Conservation (phyloP, 2,329 filamentous ascomycete genomes). For the Fusarium nanum region DNA sequence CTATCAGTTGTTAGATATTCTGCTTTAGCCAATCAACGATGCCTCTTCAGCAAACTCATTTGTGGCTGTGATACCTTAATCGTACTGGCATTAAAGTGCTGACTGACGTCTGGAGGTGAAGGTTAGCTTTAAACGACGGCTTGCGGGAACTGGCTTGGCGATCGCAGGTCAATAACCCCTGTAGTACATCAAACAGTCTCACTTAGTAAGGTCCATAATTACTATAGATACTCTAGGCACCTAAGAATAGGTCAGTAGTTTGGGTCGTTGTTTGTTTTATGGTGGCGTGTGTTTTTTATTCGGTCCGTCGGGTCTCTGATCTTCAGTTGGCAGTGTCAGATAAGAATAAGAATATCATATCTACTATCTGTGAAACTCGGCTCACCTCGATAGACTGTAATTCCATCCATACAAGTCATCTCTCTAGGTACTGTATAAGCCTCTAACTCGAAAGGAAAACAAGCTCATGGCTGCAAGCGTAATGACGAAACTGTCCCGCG, state of each 20-base stretch:
- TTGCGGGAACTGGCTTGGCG: slow-evolving; percentile 30
- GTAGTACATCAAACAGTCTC: slow-evolving; percentile 28
- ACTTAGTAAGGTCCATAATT: not conserved
- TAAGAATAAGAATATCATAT: not conserved
- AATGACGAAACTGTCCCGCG: slow-evolving; percentile 38
- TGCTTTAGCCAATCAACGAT: slow-evolving; percentile 4
- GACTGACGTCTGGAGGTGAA: not conserved
- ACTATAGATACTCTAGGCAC: not conserved
- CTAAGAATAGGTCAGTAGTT: not conserved
- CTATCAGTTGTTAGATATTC: not conserved
- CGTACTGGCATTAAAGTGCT: not conserved
- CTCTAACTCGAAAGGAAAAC: slow-evolving; percentile 27
- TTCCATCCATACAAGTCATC: not conserved
- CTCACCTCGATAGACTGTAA: not conserved
- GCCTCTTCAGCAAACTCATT: not conserved
- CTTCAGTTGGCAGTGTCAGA: not conserved
- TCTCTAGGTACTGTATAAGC: slow-evolving; percentile 13
- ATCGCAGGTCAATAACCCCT: slow-evolving; percentile 29
- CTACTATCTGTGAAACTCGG: not conserved
- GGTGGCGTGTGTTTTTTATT: not conserved
- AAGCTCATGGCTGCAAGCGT: slow-evolving; percentile 38
- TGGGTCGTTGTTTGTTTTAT: not conserved
- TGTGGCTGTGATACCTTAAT: not conserved
- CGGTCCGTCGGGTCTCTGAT: not conserved
- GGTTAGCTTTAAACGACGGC: slow-evolving; percentile 6